Evolutionary conservation across 371 early-diverging fungal genomes (phyloP), one percentile per base, ranked within the genome.

Genomic region (Lichtheimia ornata): DNA sequence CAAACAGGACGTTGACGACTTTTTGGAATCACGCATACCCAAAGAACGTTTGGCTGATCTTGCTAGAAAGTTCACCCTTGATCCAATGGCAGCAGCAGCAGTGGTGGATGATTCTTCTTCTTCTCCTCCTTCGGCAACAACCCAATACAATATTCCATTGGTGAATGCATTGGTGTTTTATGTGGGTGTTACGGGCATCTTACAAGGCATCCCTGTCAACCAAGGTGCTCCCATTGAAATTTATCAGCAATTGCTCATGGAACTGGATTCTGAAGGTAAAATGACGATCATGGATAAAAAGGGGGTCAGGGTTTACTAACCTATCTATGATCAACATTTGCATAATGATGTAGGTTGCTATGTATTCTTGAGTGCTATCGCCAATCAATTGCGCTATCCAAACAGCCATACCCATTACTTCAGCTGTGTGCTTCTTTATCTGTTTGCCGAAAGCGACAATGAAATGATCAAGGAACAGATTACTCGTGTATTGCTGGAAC

Each of bases 311-410:
- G 35, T 35, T 35, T 35, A 35, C 35, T 35, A 35, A 35, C 35
- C 35, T 35, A 35, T 35, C 35, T 11, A 9, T 35, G 35, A 35
- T 35, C 35, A 6, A 35, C 35, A 35, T 35, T 11, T 35, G 35
- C 35, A 35, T 35, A 9, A 9, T 17, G 40, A 20, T 20, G 40
- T 61, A 84, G 92, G 95, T 9, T 90, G 96, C 12, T 96, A 96
- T 64, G 71, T 91, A 61, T 85, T 98, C 66, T 70, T 98, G 63
- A 91, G 88, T 64, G 94, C 96, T 5, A 92, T 98, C 62, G 95
- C 96, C 54, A 97, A 97, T 76, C 99, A 98, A 67, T 83, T 99
- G 65, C 91, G 98, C 67, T 97, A 93, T 82, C 98, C 98, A 28
- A 97, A 96, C 73, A 91, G 90, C 56, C 99, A 99, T 73, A 97